These are phyloP conservation scores for Fomitopsis betulina DNA, from an alignment of 1,284 basidiomycete species.

Conservation along the genomic window DNA sequence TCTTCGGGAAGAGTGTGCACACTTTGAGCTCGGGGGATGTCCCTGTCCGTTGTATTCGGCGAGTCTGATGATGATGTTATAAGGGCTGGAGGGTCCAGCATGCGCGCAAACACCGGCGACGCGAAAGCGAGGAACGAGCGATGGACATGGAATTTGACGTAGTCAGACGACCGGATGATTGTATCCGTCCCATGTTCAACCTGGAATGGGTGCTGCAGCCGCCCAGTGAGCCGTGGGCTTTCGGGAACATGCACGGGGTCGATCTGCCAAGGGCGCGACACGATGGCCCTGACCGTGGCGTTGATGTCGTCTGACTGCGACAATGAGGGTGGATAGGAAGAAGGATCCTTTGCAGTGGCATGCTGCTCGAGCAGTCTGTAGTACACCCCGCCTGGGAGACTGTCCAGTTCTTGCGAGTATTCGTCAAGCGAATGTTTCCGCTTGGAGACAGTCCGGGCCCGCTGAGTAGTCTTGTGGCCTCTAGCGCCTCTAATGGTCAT, in stretches of 20 bases:
- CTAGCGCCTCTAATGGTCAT: too few species aligned
- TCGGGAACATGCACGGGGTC: background rate
- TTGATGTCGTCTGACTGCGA: background rate
- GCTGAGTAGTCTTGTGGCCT: too few species aligned
- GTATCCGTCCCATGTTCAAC: background rate
- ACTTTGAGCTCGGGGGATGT: background rate
- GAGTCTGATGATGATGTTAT: background rate
- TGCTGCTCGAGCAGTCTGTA: background rate
- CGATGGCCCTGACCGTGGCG: background rate
- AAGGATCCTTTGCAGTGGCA: background rate
- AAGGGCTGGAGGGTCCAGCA: background rate
- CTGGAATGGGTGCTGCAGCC: background rate
- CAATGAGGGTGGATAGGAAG: background rate
- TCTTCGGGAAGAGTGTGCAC: slow-evolving; percentile 9
- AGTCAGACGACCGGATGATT: background rate
- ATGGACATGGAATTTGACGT: background rate
- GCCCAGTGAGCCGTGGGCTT: background rate
- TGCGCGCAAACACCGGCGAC: background rate
- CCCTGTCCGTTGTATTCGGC: too few species aligned
- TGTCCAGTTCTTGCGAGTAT: background rate
- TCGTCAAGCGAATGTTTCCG: background rate
- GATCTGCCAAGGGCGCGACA: background rate
- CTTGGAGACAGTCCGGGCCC: too few species aligned
- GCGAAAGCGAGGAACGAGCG: background rate
- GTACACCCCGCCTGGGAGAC: background rate